Conservation (phyloP, 345 rosid species). For the Brassica juncea region DNA sequence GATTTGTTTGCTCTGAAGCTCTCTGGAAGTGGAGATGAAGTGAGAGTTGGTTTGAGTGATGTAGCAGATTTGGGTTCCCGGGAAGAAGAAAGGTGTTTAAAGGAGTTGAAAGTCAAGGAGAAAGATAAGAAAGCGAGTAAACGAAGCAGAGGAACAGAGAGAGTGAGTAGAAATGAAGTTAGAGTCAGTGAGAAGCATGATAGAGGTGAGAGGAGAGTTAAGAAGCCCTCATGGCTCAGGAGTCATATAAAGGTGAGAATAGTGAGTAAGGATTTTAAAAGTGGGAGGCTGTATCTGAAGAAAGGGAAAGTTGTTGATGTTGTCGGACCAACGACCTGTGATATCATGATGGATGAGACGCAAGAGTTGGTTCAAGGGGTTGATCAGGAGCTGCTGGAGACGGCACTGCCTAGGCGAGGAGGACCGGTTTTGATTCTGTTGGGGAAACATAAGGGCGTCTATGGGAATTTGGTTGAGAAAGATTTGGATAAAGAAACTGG, state of each 20-base stretch:
- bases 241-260: constrained; percentile 75
- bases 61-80: constrained; percentile 66
- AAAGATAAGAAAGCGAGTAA: constrained; percentile 37
- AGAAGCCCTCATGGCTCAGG: constrained; percentile 59
- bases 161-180: constrained; percentile 28
- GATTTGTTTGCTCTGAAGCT: constrained; percentile 51
- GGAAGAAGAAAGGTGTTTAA: constrained; percentile 68
- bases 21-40: constrained; percentile 45
- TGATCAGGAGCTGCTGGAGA: constrained; percentile 77
- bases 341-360: constrained; percentile 70
- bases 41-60: constrained; percentile 48
- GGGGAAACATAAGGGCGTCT: constrained; percentile 65
- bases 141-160: constrained; percentile 36
- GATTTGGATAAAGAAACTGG: constrained; percentile 67
- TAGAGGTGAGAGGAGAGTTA: constrained; percentile 32
- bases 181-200: constrained; percentile 30
- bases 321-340: constrained; percentile 68
- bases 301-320: constrained; percentile 81
- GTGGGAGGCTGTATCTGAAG: constrained; percentile 76
- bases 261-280: constrained; percentile 63
- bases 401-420: constrained; percentile 75
- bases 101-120: constrained; percentile 49
- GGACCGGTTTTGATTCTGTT: constrained; percentile 61
- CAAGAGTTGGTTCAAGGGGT: constrained; percentile 73
- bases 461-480: constrained; percentile 69